These are phyloP conservation scores for Actinomucor elegans DNA, from an alignment of 371 early-diverging fungal genomes.

Conservation along the genomic window DNA sequence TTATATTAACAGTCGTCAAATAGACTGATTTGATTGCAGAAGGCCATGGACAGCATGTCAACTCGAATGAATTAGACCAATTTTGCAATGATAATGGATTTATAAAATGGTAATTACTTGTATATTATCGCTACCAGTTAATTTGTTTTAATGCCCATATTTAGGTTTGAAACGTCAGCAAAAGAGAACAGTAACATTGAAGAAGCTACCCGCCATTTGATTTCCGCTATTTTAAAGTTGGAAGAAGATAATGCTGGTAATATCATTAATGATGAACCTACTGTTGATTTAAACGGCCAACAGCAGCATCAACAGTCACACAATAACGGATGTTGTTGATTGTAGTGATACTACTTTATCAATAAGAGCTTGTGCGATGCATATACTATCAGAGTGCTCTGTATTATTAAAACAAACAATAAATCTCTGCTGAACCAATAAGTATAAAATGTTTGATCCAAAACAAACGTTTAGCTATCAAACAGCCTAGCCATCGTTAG, in stretches of 20 bases:
- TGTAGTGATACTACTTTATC: no score
- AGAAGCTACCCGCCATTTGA: slow-evolving; percentile 58
- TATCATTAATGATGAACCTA: slow-evolving; percentile 18
- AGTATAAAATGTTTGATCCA: no score
- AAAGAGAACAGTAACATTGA: slow-evolving; percentile 69
- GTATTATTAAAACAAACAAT: no score
- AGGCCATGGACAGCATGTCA: slow-evolving; percentile 47
- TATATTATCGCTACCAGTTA: not conserved
- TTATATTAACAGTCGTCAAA: no score
- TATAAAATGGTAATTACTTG: slow-evolving; percentile 52
- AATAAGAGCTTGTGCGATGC: no score
- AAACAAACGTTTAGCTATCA: no score
- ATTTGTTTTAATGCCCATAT: not conserved
- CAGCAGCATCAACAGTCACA: slow-evolving; percentile 11
- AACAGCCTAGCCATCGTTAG: no score
- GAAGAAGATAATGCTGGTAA: slow-evolving; percentile 44
- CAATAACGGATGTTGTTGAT: slow-evolving; percentile 37
- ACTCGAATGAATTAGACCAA: slow-evolving; percentile 49
- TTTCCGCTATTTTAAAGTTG: slow-evolving; percentile 36
- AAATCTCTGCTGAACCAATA: no score
- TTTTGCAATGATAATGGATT: slow-evolving; percentile 61
- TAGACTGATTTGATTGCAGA: slow-evolving; percentile 46
- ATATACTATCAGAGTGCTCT: no score
- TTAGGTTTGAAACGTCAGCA: slow-evolving; percentile 67
- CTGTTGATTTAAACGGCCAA: slow-evolving; percentile 5